phyloP scores from a whole-genome alignment of 345 rosid genomes.

The Trapa incisa region DNA sequence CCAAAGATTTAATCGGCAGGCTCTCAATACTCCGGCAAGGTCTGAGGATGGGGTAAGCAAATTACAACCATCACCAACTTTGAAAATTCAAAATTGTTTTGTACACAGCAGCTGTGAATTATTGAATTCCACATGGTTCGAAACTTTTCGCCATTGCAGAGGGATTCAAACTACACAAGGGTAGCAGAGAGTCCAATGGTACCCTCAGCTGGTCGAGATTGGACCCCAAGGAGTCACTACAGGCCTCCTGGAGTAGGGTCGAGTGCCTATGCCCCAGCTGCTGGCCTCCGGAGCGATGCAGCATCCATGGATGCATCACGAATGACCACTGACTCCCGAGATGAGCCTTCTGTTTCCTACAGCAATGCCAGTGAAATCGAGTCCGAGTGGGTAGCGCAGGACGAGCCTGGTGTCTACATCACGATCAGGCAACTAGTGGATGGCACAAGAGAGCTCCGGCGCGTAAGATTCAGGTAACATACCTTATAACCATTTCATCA shows the following conservation, averaged over 20 bases:
- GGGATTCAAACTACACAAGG: constrained; percentile 76
- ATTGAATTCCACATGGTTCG: too few relatives aligned
- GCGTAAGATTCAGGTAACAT: constrained; percentile 89
- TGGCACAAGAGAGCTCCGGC: constrained; percentile 91
- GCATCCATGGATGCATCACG: constrained; percentile 52
- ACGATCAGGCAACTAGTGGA: constrained; percentile 78
- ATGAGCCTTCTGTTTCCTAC: constrained; percentile 64
- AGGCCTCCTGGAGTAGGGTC: constrained; percentile 26
- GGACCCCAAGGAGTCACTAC: constrained; percentile 67
- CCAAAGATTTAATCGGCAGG: constrained; percentile 89
- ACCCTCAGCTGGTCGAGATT: constrained; percentile 31
- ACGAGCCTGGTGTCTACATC: constrained; percentile 89
- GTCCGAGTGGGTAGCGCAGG: constrained; percentile 86
- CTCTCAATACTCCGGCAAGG: constrained; percentile 82
- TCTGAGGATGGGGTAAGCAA: constrained; percentile 71
- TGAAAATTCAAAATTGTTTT: too few relatives aligned
- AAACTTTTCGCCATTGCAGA: constrained; percentile 18
- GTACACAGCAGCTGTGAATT: too few relatives aligned
- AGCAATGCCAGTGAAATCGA: constrained; percentile 93
- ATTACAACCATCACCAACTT: background rate
- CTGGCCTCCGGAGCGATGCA: constrained; percentile 32
- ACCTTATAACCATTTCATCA: too few relatives aligned
- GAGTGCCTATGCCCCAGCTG: constrained; percentile 36
- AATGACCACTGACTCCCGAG: constrained; percentile 84
- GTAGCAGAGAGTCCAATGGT: constrained; percentile 65